These are phyloP conservation scores for Podospora bellae-mahoneyi DNA, from an alignment of 495 filamentous ascomycete species.

Conservation along the genomic window DNA sequence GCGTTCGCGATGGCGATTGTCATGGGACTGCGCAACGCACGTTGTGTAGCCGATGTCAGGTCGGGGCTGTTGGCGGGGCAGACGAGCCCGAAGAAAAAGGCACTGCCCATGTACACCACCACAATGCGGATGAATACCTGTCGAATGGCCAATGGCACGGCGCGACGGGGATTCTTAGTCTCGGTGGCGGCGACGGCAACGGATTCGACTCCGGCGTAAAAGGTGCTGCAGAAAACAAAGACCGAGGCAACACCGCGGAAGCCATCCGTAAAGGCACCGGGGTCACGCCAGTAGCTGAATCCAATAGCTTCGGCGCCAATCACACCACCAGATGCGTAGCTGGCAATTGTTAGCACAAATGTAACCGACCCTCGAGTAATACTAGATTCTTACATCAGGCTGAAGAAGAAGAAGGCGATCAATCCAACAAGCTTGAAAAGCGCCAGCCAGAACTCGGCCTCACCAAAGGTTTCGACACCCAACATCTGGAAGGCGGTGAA, in stretches of 20 bases:
- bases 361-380: too few relatives aligned
- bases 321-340: constrained; percentile 50
- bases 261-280: constrained; percentile 63
- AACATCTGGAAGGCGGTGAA: constrained; percentile 48
- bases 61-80: constrained; percentile 48
- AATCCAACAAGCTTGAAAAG: constrained; percentile 65
- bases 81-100: constrained; percentile 67
- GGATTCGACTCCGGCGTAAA: constrained; percentile 72
- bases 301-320: constrained; percentile 49
- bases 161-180: constrained; percentile 66
- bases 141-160: constrained; percentile 67
- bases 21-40: constrained; percentile 54
- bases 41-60: constrained; percentile 48
- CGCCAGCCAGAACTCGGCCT: constrained; percentile 63
- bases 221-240: constrained; percentile 64
- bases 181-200: constrained; percentile 73
- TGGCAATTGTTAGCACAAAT: constrained; percentile 7
- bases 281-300: constrained; percentile 65
- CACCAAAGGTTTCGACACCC: constrained; percentile 53
- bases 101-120: constrained; percentile 68
- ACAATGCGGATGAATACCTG: constrained; percentile 75
- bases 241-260: constrained; percentile 60
- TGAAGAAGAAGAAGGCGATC: constrained; percentile 64
- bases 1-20: constrained; percentile 60
- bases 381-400: constrained; percentile 48